Evolutionary conservation across 2,329 filamentous ascomycete species (phyloP).

Genomic region (Rhinocladiella similis): DNA sequence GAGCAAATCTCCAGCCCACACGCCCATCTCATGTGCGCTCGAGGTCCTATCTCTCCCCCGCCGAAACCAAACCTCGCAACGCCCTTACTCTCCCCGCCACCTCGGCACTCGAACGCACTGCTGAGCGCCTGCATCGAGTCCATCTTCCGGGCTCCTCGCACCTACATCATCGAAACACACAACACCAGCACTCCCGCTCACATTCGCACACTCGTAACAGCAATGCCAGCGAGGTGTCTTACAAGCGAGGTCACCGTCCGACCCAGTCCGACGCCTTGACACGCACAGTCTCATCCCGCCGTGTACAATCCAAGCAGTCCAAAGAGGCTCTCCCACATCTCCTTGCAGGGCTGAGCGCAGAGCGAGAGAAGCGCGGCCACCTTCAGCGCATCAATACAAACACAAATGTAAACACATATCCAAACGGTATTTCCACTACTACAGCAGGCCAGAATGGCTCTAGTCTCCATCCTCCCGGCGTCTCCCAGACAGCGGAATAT

Average conservation of each 20-base stretch:
- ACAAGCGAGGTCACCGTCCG: conserved; percentile 13
- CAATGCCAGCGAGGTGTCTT: conserved; percentile 2
- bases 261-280: conserved; percentile 21
- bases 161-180: conserved; percentile 13
- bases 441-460: neutral
- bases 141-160: conserved; percentile 22
- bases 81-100: conserved; percentile 6
- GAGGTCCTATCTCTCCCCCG: conserved; percentile 16
- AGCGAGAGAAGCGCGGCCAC: conserved; percentile 16
- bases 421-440: neutral
- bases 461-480: neutral
- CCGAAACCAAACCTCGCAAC: conserved; percentile 15
- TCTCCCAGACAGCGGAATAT: conserved; percentile 9
- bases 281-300: neutral
- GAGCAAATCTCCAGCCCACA: neutral
- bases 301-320: conserved; percentile 10
- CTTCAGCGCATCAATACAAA: neutral
- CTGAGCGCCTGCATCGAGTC: conserved; percentile 16
- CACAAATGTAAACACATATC: neutral
- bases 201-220: conserved; percentile 8
- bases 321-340: conserved; percentile 18
- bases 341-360: conserved; percentile 22
- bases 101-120: conserved; percentile 16
- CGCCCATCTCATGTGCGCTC: conserved; percentile 18
- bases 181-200: conserved; percentile 13